These are phyloP conservation scores for Talaromyces verruculosus DNA, from an alignment of 2,329 filamentous ascomycete species.

Conservation along the genomic window DNA sequence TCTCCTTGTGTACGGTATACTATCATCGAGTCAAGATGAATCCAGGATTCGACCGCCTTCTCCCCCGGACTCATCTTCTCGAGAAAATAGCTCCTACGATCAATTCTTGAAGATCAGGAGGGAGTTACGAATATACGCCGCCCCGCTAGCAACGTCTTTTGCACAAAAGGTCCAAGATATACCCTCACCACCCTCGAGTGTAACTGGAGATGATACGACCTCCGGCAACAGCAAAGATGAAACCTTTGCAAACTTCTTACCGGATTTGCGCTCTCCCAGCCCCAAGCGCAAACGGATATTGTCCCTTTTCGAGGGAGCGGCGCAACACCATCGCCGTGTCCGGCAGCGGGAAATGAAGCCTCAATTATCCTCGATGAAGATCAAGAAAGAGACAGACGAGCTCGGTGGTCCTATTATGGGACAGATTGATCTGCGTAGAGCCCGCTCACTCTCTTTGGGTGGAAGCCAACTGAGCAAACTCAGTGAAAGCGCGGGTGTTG, in stretches of 20 bases:
- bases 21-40: constrained; percentile 31
- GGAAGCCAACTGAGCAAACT: constrained; percentile 22
- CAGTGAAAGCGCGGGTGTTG: constrained; percentile 29
- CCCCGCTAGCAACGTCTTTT: constrained; percentile 36
- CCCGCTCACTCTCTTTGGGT: constrained; percentile 35
- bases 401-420: constrained; percentile 31
- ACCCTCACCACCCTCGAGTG: constrained; percentile 34
- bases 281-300: constrained; percentile 47
- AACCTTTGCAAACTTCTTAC: constrained; percentile 38
- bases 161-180: constrained; percentile 37
- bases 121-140: constrained; percentile 40
- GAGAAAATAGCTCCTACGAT: constrained; percentile 23
- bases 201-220: constrained; percentile 5
- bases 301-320: constrained; percentile 43
- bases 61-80: constrained; percentile 37
- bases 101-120: constrained; percentile 24
- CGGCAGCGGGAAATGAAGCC: constrained; percentile 43
- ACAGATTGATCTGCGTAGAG: constrained; percentile 31
- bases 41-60: constrained; percentile 35
- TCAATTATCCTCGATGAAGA: constrained; percentile 33
- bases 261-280: constrained; percentile 40
- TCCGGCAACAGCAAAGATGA: constrained; percentile 12
- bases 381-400: constrained; percentile 41
- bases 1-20: constrained; percentile 41
- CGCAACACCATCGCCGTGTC: constrained; percentile 43